Evolutionary conservation across 345 rosid genomes (phyloP).

Genomic region (Gossypium turneri): DNA sequence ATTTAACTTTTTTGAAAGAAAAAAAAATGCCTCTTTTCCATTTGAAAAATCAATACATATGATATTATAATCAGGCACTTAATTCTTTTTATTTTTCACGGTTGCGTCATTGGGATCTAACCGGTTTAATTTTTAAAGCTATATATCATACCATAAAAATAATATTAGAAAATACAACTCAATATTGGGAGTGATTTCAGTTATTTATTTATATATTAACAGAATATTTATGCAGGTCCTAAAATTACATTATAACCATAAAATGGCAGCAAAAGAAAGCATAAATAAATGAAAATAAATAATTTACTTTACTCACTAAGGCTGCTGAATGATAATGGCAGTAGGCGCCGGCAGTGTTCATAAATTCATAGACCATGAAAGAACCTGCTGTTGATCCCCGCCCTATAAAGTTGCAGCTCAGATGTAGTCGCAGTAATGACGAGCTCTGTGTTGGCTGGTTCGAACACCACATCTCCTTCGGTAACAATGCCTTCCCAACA

Average conservation of each 20-base stretch:
- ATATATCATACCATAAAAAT: not conserved
- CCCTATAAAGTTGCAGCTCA: slow-evolving; percentile 70
- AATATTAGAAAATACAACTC: not conserved
- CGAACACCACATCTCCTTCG: slow-evolving; percentile 80
- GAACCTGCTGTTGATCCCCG: slow-evolving; percentile 52
- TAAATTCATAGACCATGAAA: slow-evolving; percentile 22
- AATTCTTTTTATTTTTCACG: too few relatives aligned
- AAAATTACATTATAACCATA: not conserved
- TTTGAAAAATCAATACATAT: too few relatives aligned
- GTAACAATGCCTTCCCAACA: slow-evolving; percentile 34
- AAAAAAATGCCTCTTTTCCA: too few relatives aligned
- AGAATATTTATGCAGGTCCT: not conserved
- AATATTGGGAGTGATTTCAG: not conserved
- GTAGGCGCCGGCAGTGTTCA: not conserved
- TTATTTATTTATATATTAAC: slow-evolving; percentile 1
- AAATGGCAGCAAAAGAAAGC: not conserved
- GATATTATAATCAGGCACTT: too few relatives aligned
- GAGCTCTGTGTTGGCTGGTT: slow-evolving; percentile 60
- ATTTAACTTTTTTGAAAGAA: too few relatives aligned
- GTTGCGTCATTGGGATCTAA: too few relatives aligned
- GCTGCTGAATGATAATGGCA: not conserved
- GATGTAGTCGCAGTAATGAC: slow-evolving; percentile 39
- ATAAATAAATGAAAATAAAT: not conserved
- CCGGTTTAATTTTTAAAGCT: too few relatives aligned
- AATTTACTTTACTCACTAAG: not conserved